These are phyloP conservation scores for Kodamaea leandrae DNA, from an alignment of 805 yeast genomes.

Conservation along the genomic window DNA sequence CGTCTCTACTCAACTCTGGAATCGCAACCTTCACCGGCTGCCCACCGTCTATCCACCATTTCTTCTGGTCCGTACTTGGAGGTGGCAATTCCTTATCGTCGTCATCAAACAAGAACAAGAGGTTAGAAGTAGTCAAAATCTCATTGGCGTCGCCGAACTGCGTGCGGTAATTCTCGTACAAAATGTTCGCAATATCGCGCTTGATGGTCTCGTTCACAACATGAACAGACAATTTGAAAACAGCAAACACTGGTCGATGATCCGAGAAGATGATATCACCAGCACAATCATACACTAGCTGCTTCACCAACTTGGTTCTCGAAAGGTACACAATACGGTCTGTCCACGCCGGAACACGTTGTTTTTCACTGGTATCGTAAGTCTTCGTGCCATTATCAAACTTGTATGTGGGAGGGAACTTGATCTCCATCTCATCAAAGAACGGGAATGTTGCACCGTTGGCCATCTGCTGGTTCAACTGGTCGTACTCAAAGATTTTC, in stretches of 20 bases:
- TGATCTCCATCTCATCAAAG: constrained; percentile 73
- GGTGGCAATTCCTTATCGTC: constrained; percentile 63
- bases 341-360: constrained; percentile 94
- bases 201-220: constrained; percentile 64
- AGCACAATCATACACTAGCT: constrained; percentile 57
- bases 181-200: constrained; percentile 50
- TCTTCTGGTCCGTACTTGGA: constrained; percentile 75
- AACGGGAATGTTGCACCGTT: constrained; percentile 74
- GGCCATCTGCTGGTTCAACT: constrained; percentile 71
- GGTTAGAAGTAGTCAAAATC: constrained; percentile 27
- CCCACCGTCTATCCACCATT: constrained; percentile 93
- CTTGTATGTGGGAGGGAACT: constrained; percentile 87
- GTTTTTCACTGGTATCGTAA: constrained; percentile 90
- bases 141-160: constrained; percentile 43
- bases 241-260: constrained; percentile 85
- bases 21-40: constrained; percentile 66
- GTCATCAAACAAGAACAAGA: constrained; percentile 25
- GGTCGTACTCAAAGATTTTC: constrained; percentile 68
- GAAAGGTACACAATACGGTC: constrained; percentile 71
- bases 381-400: constrained; percentile 77
- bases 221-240: constrained; percentile 60
- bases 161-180: constrained; percentile 55
- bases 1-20: constrained; percentile 37
- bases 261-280: constrained; percentile 69
- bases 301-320: constrained; percentile 57